Percentiles rank a stretch among this genome's conserved stretches.
phyloP scores from a whole-genome alignment of 164 flowering plant species.

The Magnolia changhungtana region DNA sequence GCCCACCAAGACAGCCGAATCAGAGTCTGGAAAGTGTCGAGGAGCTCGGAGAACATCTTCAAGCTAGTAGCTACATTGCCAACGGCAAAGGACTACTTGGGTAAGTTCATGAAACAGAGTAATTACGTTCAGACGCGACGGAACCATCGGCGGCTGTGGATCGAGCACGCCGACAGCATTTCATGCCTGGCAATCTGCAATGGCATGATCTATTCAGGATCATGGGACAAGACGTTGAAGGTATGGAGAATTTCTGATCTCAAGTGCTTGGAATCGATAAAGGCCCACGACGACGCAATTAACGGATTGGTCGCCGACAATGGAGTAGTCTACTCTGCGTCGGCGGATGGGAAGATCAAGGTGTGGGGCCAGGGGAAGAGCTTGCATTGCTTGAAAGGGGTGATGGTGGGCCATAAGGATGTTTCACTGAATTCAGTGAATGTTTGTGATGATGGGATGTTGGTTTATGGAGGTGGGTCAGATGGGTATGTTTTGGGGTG shows the following conservation, averaged over 20 bases:
- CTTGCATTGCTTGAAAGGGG: conserved; percentile 45
- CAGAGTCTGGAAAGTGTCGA: conserved; percentile 86
- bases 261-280: conserved; percentile 83
- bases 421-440: conserved; percentile 70
- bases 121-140: conserved; percentile 84
- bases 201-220: conserved; percentile 86
- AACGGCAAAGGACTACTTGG: conserved; percentile 77
- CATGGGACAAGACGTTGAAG: conserved; percentile 93
- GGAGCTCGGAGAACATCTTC: conserved; percentile 71
- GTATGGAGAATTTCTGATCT: conserved; percentile 91
- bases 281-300: conserved; percentile 92
- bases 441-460: conserved; percentile 55
- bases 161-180: conserved; percentile 93
- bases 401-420: conserved; percentile 74
- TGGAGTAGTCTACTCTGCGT: conserved; percentile 71
- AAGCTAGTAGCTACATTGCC: conserved; percentile 71
- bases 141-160: conserved; percentile 74
- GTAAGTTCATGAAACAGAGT: conserved; percentile 83
- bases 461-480: conserved; percentile 75
- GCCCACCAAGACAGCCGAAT: conserved; percentile 91
- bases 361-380: conserved; percentile 53
- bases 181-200: conserved; percentile 66
- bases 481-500: conserved; percentile 89
- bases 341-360: conserved; percentile 92
- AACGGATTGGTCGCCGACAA: conserved; percentile 54